These are phyloP conservation scores for Puccinia coronata DNA, from an alignment of 1,284 basidiomycete species.

Conservation along the genomic window DNA sequence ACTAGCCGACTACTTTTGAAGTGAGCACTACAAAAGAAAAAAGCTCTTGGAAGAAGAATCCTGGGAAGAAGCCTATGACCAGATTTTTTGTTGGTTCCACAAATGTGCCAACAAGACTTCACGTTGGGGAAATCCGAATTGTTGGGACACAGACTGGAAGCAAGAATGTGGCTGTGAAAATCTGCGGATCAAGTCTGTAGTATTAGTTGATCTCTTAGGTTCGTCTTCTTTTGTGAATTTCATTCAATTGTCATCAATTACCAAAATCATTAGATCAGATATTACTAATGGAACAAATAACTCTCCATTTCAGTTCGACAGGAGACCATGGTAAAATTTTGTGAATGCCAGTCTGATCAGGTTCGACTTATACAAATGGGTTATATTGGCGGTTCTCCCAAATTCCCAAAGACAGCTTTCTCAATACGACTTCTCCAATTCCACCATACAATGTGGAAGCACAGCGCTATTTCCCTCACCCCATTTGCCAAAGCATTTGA, in stretches of 20 bases:
- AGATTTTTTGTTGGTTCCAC: not conserved
- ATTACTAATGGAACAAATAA: too few species aligned
- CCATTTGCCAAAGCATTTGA: constrained; percentile 9
- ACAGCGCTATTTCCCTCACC: not conserved
- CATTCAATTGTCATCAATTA: not conserved
- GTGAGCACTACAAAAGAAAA: not conserved
- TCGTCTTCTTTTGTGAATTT: not conserved
- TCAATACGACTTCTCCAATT: constrained; percentile 15
- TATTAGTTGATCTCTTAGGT: not conserved
- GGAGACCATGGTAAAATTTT: not conserved
- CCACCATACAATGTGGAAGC: constrained; percentile 26
- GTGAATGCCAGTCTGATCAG: constrained; percentile 1
- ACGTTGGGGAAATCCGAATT: not conserved
- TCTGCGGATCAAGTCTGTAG: not conserved
- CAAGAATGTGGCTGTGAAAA: not conserved
- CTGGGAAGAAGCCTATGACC: not conserved
- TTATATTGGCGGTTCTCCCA: constrained; percentile 1
- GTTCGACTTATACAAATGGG: too few species aligned
- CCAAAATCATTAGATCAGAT: not conserved
- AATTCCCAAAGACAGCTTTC: not conserved
- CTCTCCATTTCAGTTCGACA: not conserved
- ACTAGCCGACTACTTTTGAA: not conserved
- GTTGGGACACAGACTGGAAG: constrained; percentile 4
- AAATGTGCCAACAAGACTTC: not conserved
- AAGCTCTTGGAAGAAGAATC: not conserved